Conservation (phyloP, 768 basidiomycete genomes). For the Kwoniella bestiolae region DNA sequence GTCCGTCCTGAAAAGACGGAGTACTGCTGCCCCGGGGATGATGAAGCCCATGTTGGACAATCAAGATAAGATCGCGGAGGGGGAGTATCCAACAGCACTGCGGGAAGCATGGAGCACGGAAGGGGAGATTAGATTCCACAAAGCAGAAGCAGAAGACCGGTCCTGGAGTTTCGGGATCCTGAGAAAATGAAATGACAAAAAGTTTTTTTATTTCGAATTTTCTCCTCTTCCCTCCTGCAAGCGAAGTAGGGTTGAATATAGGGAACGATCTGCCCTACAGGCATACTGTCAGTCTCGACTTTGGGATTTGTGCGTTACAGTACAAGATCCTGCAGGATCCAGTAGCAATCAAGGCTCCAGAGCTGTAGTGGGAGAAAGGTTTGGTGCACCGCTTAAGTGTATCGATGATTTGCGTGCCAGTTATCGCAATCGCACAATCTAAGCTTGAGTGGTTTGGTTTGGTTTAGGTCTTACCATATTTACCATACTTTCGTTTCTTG, state of each 20-base stretch:
- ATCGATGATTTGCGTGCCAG: background rate
- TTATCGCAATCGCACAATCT: background rate
- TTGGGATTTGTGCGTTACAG: background rate
- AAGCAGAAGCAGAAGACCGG: background rate
- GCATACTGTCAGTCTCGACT: background rate
- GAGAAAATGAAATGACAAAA: background rate
- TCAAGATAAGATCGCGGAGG: background rate
- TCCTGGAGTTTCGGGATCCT: slow-evolving; percentile 6
- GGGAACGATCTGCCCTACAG: background rate
- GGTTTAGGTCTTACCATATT: background rate
- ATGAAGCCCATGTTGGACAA: background rate
- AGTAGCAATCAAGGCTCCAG: background rate
- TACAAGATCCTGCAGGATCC: background rate
- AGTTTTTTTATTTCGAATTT: background rate
- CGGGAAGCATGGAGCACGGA: no score
- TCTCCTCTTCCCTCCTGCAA: background rate
- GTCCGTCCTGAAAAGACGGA: background rate
- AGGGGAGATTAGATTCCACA: background rate
- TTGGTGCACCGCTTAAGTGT: slow-evolving; percentile 1
- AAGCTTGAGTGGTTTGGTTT: background rate
- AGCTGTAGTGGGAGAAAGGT: background rate
- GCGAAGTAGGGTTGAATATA: background rate
- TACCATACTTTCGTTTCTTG: slow-evolving; percentile 6
- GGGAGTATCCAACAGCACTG: no score
- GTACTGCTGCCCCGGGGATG: background rate